Base-by-base conservation (phyloP, 2,329 filamentous ascomycete species). In the Xylariaceae sp. region DNA sequence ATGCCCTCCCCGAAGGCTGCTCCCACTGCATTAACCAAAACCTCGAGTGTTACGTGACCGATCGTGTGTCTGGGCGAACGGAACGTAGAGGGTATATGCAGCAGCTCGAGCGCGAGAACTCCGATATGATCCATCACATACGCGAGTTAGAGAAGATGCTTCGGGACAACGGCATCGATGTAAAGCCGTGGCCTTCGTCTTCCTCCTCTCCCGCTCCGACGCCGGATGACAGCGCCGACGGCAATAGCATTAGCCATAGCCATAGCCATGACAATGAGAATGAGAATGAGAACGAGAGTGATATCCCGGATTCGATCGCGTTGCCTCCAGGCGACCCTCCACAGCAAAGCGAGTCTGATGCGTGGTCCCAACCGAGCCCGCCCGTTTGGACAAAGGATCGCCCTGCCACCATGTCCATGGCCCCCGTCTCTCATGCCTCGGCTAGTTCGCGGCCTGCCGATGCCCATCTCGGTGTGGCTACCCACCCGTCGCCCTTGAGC, bases 1-100 rank as follows among this genome's bases (percentile, higher is more conserved):
- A 95, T 77, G 88, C 86, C 56, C 80, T 88, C 47, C 85, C 88
- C 37, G 87, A 89, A 66, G 91, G 90, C 63, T 96, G 91, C 76
- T 90, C 89, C 62, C 88, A 90, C 68, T 96, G 91, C 76, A 77
- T 84, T 67, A 86, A 88, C 73, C 88, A 89, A 71, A 86, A 85
- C 64, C 84, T 88, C 67, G 84, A 89, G 70, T 96, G 91, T 76
- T 87, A 84, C 75, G 92, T 92, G 56, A 96, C 91, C 59, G 91
- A 96, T 73, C 86, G 91, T 67, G 90, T 94, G 70, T 92, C 89
- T 2, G 89, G 90, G 60, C 87, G 88, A 63, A 90, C 90, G 54
- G 88, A 89, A 61, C 84, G 86, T 59, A 81, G 91, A 67, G 91
- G 91, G 56, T 91, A 93, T 69, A 80, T 89, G 64, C 87, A 92